Base-by-base conservation (phyloP, 2,329 filamentous ascomycete genomes). In the Paraphoma chrysanthemicola region DNA sequence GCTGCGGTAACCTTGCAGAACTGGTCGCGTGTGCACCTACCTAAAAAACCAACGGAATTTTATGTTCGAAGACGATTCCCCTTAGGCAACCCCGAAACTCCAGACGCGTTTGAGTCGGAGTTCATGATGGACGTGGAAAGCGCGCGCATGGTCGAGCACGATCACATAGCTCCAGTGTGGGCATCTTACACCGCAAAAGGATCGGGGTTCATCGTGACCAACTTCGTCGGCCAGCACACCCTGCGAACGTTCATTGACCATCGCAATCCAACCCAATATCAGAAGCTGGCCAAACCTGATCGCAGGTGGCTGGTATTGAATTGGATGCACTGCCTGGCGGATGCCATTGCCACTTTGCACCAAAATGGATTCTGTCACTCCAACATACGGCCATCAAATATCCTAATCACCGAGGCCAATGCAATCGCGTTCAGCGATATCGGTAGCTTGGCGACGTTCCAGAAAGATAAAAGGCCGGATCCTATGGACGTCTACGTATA, bases 401-500 rank as follows among this genome's bases (percentile, higher is more conserved):
- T 93, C 23, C 81, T 90, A 66, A 85, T 92, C 64, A 86, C 88
- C 64, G 79, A 81, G 56, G 81, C 85, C 57, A 88, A 91, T 62
- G 81, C 85, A 57, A 85, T 92, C 45, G 88, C 90, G 56, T 86
- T 90, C 57, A 83, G 86, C 49, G 89, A 91, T 66, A 84, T 88
- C 51, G 70, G 78, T 65, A 66, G 76, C 71, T 60, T 80, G 66
- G 59, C 79, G 66, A 77, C 81, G 0, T 81, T 88, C 29, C 80
- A 86, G 38, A 78, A 77, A 48, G 82, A 81, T 44, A 83, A 83
- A 55, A 83, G 80, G 56, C 74, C 64, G 1, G 87, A 89, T 59
- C 87, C 90, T 63, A 87, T 87, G 59, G 90, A 92, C 69, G 80
- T 81, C 8, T 92, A 92, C 74, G 87, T 91, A 67, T 92, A 92